Evolutionary conservation across 768 basidiomycete genomes (phyloP).

Genomic region (Trametes gibbosa): DNA sequence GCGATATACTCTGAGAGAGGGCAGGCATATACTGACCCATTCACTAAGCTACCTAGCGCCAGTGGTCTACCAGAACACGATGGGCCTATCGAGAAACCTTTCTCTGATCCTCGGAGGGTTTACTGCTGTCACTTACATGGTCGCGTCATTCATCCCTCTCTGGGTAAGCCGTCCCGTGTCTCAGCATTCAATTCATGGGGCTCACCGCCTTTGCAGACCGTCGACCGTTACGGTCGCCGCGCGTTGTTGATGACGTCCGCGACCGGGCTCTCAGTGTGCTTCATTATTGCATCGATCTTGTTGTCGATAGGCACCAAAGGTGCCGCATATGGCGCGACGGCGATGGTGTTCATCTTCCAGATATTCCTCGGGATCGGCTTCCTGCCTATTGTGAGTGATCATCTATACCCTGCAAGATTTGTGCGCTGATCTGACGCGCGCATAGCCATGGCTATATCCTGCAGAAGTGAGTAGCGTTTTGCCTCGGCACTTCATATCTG

Average conservation of each 20-base stretch:
- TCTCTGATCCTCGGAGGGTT: conserved; percentile 40
- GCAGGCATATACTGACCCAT: neutral
- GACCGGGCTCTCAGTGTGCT: conserved; percentile 37
- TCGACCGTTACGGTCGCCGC: conserved; percentile 40
- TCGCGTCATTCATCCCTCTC: conserved; percentile 41
- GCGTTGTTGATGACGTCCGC: conserved; percentile 38
- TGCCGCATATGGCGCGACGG: conserved; percentile 37
- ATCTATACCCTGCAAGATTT: neutral
- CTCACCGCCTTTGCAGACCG: conserved; percentile 28
- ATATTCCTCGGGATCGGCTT: conserved; percentile 41
- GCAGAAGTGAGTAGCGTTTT: conserved; percentile 21
- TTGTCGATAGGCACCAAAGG: conserved; percentile 35
- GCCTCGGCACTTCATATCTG: too few relatives aligned
- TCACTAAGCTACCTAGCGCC: conserved; percentile 36
- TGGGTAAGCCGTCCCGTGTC: conserved; percentile 25
- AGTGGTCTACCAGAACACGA: conserved; percentile 41
- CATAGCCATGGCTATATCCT: conserved; percentile 36
- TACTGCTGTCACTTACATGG: conserved; percentile 39
- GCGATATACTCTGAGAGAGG: neutral
- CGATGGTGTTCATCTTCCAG: conserved; percentile 42
- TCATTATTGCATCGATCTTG: conserved; percentile 35
- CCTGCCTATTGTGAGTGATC: conserved; percentile 34
- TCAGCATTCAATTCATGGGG: neutral
- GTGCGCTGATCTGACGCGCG: neutral
- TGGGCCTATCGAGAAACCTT: conserved; percentile 39